phyloP scores from a whole-genome alignment of 352 stramenopile genomes.

The Phytophthora sp. region DNA sequence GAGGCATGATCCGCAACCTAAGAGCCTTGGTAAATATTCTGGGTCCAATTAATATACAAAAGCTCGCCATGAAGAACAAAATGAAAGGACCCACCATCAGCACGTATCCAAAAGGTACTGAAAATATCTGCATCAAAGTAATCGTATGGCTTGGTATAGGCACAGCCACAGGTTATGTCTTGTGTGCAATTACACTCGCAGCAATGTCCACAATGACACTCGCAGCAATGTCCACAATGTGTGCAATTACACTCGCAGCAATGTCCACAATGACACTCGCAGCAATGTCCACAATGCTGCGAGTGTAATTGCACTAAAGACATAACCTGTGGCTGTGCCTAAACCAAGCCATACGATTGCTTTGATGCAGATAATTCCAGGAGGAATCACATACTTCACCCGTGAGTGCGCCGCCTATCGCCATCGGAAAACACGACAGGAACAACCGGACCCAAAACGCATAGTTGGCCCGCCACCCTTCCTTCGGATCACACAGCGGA shows the following conservation, averaged over 20 bases:
- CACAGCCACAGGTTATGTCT: not conserved
- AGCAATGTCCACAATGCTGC: slow-evolving; percentile 13
- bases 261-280: too few species aligned
- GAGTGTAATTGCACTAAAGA: not conserved
- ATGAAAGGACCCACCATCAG: slow-evolving; percentile 2
- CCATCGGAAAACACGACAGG: slow-evolving; percentile 11
- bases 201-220: slow-evolving; percentile 4
- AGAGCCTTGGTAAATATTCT: not conserved
- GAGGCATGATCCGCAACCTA: not conserved
- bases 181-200: slow-evolving; percentile 4
- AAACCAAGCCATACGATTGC: not conserved
- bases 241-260: too few species aligned
- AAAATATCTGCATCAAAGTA: not conserved
- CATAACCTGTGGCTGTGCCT: not conserved
- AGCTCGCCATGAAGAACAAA: not conserved
- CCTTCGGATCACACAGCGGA: slow-evolving; percentile 9
- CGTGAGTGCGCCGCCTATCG: not conserved
- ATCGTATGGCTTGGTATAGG: not conserved
- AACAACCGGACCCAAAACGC: slow-evolving; percentile 28
- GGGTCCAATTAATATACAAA: not conserved
- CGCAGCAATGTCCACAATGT: too few species aligned
- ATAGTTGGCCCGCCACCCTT: slow-evolving; percentile 27
- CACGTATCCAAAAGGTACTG: slow-evolving; percentile 3
- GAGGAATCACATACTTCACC: not conserved
- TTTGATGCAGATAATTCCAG: not conserved